Base-by-base conservation (phyloP, 192 early-diverging fungal genomes). In the Podila minutissima region DNA sequence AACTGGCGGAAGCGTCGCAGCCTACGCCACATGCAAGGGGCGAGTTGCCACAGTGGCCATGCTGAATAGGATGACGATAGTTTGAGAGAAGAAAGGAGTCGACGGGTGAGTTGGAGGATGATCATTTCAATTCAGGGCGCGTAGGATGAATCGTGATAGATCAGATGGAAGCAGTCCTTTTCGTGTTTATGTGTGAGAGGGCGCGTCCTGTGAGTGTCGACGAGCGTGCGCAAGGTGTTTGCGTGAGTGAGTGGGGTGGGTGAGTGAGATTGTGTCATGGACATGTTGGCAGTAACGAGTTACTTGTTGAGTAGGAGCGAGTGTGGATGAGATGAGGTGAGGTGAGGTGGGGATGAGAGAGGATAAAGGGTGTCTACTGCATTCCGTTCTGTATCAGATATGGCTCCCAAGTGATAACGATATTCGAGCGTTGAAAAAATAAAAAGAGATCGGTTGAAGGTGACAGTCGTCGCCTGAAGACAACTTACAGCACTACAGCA, bases 21-120 rank as follows among this genome's bases (percentile, higher is more conserved):
- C 71, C 77, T 26, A 8, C 20, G n/a, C 63, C 66, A 64, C 77
- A 81, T 9, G 77, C 77, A 13, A 81, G 4, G n/a, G 57, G 71
- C 2, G 77, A 81, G 28, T 81, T 73, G 24, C 77, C 66, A 48
- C 77, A 81, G 64, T 81, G 77, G 20, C 77, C 77, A 22, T 81
- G 77, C 77, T 81, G 62, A 37, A 53, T 28, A 22, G 48, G 35
- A 35, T 35, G 33, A 35, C 0, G 35, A 37, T 37, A 8, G 6
- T 37, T 37, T 3, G 10, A 8, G 35, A 11, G 10, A 1, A 22
- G 22, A 49, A 8, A 60, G 38, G 6, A 37, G 32, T 37, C 24
- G 20, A 12, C 13, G 41, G 41, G 41, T 50, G 57, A 26, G 41
- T 59, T 60, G 20, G 35, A 46, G 53, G 5, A 22, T 55, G 22